Conservation (phyloP, 2,329 filamentous ascomycete genomes). For the Colletotrichum cereale region DNA sequence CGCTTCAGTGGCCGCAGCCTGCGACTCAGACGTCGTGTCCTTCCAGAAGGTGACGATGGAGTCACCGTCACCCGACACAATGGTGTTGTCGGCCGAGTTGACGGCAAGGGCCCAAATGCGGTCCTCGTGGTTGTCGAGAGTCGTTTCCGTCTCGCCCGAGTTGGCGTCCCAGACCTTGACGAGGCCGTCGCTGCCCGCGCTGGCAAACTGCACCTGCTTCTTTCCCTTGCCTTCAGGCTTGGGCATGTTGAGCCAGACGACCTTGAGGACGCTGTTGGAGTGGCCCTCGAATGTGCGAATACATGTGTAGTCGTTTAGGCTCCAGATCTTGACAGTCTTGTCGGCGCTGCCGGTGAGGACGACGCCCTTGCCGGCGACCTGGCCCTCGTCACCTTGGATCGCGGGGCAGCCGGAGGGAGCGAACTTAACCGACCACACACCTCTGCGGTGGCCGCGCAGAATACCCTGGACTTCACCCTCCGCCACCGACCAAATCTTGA, state of each 20-base stretch:
- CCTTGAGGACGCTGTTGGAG: slow-evolving; percentile 94
- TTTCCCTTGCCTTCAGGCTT: slow-evolving; percentile 63
- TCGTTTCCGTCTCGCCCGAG: slow-evolving; percentile 86
- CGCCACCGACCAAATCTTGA: slow-evolving; percentile 95
- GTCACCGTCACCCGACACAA: slow-evolving; percentile 93
- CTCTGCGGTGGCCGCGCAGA: slow-evolving; percentile 90
- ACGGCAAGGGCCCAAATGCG: slow-evolving; percentile 91
- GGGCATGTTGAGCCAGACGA: slow-evolving; percentile 81
- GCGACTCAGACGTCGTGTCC: slow-evolving; percentile 87
- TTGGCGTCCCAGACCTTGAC: slow-evolving; percentile 97
- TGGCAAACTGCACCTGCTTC: slow-evolving; percentile 79
- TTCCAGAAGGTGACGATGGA: slow-evolving; percentile 96
- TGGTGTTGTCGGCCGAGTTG: slow-evolving; percentile 74
- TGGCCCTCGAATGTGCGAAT: slow-evolving; percentile 96
- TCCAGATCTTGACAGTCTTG: slow-evolving; percentile 97
- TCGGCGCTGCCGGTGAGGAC: slow-evolving; percentile 93
- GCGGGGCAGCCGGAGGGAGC: slow-evolving; percentile 82
- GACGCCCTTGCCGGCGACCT: slow-evolving; percentile 82
- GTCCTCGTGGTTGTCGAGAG: slow-evolving; percentile 96
- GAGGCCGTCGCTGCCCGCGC: slow-evolving; percentile 91
- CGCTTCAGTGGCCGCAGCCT: slow-evolving; percentile 78
- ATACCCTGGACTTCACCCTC: slow-evolving; percentile 94
- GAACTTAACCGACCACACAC: slow-evolving; percentile 96
- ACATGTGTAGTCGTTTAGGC: slow-evolving; percentile 89
- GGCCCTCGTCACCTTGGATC: slow-evolving; percentile 78